phyloP scores from a whole-genome alignment of 2,329 filamentous ascomycete species.

The Fusarium sp. region DNA sequence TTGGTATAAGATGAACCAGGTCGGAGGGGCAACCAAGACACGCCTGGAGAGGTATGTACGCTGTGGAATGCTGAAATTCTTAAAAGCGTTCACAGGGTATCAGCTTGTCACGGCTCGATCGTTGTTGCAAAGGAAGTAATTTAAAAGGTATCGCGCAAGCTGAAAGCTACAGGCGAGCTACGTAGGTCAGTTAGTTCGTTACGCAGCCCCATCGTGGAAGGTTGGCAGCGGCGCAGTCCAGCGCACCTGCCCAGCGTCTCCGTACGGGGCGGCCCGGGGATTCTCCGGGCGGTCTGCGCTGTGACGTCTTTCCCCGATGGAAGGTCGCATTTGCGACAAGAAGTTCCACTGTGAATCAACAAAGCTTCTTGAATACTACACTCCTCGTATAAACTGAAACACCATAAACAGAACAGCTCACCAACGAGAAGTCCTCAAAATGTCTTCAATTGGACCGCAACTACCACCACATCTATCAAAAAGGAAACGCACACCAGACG shows the following conservation, averaged over 20 bases:
- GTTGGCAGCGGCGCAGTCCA: constrained; percentile 37
- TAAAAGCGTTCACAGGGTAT: not conserved
- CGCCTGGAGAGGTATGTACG: not conserved
- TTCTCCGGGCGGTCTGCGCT: constrained; percentile 40
- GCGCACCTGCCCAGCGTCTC: constrained; percentile 23
- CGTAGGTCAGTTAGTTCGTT: constrained; percentile 40
- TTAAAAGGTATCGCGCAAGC: constrained; percentile 32
- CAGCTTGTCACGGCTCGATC: not conserved
- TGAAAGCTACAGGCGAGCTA: constrained; percentile 43
- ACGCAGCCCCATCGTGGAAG: constrained; percentile 41
- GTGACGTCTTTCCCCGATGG: constrained; percentile 43
- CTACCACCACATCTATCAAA: constrained; percentile 75
- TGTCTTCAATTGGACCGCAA: constrained; percentile 77
- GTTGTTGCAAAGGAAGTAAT: constrained; percentile 5
- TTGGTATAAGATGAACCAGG: constrained; percentile 24
- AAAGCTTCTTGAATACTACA: constrained; percentile 27
- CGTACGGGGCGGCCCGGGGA: constrained; percentile 41
- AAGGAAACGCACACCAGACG: constrained; percentile 64
- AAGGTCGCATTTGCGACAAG: constrained; percentile 28
- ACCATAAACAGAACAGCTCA: not conserved
- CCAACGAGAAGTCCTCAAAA: constrained; percentile 49
- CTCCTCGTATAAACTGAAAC: constrained; percentile 17
- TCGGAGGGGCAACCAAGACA: constrained; percentile 34
- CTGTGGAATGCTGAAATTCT: constrained; percentile 1
- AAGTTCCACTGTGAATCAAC: constrained; percentile 29